These are phyloP conservation scores for Pleoardoris graminearum DNA, from an alignment of 2,329 filamentous ascomycete species.

Conservation along the genomic window DNA sequence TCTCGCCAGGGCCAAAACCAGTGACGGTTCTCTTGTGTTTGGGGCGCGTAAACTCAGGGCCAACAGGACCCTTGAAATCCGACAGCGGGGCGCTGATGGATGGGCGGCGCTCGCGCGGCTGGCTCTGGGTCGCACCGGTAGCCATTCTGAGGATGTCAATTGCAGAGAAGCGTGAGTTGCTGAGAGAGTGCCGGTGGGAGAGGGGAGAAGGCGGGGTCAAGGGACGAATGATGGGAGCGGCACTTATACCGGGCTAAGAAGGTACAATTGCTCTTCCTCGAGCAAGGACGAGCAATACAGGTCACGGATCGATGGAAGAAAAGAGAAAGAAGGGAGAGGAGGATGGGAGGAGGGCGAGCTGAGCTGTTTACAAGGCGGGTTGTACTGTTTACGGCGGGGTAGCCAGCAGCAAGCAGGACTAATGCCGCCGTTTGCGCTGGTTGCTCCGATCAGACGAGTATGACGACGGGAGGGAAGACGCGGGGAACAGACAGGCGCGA, in stretches of 20 bases:
- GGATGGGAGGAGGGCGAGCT: background rate
- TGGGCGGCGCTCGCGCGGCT: conserved; percentile 71
- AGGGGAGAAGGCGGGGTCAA: conserved; percentile 35
- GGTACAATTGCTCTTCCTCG: conserved; percentile 3
- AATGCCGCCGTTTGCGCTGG: background rate
- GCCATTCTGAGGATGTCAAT: conserved; percentile 40
- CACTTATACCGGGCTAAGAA: conserved; percentile 8
- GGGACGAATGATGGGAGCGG: conserved; percentile 19
- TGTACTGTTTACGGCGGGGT: conserved; percentile 4
- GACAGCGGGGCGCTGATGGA: conserved; percentile 82
- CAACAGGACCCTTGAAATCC: conserved; percentile 82
- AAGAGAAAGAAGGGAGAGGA: background rate
- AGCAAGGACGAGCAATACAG: background rate
- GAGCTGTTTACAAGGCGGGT: background rate
- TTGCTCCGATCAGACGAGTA: conserved; percentile 15
- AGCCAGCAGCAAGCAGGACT: background rate
- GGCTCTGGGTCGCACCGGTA: conserved; percentile 38
- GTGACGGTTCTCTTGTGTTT: conserved; percentile 98
- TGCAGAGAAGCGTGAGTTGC: conserved; percentile 29
- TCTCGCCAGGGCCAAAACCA: conserved; percentile 86
- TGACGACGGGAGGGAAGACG: conserved; percentile 11
- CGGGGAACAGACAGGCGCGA: conserved; percentile 4
- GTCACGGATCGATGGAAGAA: background rate
- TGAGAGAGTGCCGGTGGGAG: conserved; percentile 26
- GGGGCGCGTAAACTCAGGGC: conserved; percentile 79